Base-by-base conservation (phyloP, 1,139 yeast species). In the Groenewaldozyma auringiensis region DNA sequence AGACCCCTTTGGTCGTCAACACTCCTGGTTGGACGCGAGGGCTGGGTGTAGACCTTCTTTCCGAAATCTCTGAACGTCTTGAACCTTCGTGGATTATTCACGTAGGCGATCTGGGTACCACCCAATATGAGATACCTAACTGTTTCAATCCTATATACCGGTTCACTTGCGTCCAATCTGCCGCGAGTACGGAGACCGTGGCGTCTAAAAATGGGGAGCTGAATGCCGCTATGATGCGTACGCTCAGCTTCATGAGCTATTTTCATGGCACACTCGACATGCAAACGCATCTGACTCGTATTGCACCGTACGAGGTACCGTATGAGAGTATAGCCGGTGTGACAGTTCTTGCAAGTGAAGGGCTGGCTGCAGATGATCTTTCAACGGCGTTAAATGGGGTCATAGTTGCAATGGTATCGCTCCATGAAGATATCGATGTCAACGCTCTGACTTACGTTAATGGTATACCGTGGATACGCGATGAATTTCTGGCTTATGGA, bases 21-120 rank as follows among this genome's bases (percentile, higher is more conserved):
- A 79, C 94, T 0, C 94, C 96, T 0, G 96, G 97, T 0, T 89
- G 96, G 96, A 76, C 88, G 21, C 85, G 84, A 63, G 97, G 97
- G 0, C 79, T 79, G 50, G 98, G 97, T 0, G 71, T 81, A 33
- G 82, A 81, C 46, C 64, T 89, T 8, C 67, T 86, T 18, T 66
- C 65, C 14, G 67, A 72, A 14, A 66, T 87, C 1, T 67, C 82
- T 1, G 21, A 52, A 58, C 1, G 52, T 64, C 8, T 62, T 77
- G 1, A 62, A 68, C 38, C 38, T 4, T 9, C 38, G 4, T 35
- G 8, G 14, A 35, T 35, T 20, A 35, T 35, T 14, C 38, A 35
- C 14, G n/a, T 35, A 8, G 38, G 38, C 9, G n/a, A 18, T 20
- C 6, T 35, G 14, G 22, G 11, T 4, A 20, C 8, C 8, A 20